phyloP scores from a whole-genome alignment of 352 stramenopile species.

The Pythium graminicola region DNA sequence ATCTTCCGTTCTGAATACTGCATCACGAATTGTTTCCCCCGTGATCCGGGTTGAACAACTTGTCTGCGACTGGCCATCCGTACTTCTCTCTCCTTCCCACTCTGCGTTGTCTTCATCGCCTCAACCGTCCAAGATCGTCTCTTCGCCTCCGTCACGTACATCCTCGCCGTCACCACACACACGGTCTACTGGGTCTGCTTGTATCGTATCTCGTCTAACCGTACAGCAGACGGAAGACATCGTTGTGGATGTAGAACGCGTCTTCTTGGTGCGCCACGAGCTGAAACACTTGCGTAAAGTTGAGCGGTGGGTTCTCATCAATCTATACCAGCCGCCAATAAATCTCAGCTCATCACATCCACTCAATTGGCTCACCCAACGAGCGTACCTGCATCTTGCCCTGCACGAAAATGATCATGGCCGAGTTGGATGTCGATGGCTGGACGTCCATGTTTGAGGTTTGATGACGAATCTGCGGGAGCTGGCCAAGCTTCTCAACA shows the following conservation, averaged over 20 bases:
- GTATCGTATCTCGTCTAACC: conserved; percentile 79
- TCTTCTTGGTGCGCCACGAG: conserved; percentile 89
- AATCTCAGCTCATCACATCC: no score
- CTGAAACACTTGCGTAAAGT: conserved; percentile 98
- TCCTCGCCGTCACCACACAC: no score
- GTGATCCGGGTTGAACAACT: no score
- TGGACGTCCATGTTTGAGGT: conserved; percentile 91
- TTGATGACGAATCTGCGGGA: conserved; percentile 70
- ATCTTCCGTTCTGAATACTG: no score
- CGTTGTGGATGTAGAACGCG: conserved; percentile 97
- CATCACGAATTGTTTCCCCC: no score
- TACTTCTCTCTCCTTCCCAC: background rate
- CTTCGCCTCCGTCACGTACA: no score
- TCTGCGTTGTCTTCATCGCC: background rate
- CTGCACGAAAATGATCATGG: conserved; percentile 95
- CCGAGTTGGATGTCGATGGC: conserved; percentile 82
- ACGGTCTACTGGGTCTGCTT: no score
- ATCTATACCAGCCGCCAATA: conserved; percentile 44
- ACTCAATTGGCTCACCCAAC: background rate
- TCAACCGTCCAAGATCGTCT: background rate
- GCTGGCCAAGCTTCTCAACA: conserved; percentile 80
- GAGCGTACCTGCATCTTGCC: conserved; percentile 68
- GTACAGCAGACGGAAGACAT: conserved; percentile 97
- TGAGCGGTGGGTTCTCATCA: conserved; percentile 90
- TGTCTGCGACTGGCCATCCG: no score